These are phyloP conservation scores for Solanum neorickii DNA, from an alignment of 257 asterid species.

Conservation along the genomic window DNA sequence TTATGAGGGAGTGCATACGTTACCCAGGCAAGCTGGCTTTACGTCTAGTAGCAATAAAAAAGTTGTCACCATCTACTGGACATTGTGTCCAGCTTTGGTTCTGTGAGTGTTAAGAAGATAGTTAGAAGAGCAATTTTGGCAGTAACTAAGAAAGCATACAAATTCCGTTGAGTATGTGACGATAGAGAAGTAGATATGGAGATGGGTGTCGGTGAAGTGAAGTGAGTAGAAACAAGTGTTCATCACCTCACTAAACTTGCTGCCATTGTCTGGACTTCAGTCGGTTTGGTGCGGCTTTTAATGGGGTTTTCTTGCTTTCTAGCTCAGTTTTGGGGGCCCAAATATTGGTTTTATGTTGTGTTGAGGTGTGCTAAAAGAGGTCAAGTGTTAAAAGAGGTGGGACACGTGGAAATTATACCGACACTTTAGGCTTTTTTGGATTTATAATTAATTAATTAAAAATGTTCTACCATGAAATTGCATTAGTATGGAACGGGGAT, in stretches of 20 bases:
- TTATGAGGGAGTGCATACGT: slow-evolving; percentile 2
- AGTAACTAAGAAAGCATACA: background rate
- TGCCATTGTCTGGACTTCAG: background rate
- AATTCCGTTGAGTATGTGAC: slow-evolving; percentile 2
- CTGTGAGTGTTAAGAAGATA: background rate
- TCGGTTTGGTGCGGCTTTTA: background rate
- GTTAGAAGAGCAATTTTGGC: slow-evolving; percentile 1
- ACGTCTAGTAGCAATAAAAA: slow-evolving; percentile 17
- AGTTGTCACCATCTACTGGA: background rate
- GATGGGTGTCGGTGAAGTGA: background rate
- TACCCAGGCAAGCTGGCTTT: slow-evolving; percentile 14
- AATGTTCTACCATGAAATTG: background rate
- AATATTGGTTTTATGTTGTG: background rate
- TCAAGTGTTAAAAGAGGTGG: background rate
- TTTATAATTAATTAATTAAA: too few relatives aligned
- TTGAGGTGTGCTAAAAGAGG: background rate
- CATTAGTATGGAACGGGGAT: background rate
- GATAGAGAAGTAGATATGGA: background rate
- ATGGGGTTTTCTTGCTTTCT: background rate
- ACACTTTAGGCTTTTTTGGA: background rate
- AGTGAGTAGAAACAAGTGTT: background rate
- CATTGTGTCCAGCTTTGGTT: background rate
- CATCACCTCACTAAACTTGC: background rate
- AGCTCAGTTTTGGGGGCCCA: background rate
- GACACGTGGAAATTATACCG: background rate